A percentile compares a stretch with the other conserved stretches of the same genome.
These are phyloP conservation scores for Pulchroboletus neoregius DNA, from an alignment of 1,284 basidiomycete species.

Conservation along the genomic window DNA sequence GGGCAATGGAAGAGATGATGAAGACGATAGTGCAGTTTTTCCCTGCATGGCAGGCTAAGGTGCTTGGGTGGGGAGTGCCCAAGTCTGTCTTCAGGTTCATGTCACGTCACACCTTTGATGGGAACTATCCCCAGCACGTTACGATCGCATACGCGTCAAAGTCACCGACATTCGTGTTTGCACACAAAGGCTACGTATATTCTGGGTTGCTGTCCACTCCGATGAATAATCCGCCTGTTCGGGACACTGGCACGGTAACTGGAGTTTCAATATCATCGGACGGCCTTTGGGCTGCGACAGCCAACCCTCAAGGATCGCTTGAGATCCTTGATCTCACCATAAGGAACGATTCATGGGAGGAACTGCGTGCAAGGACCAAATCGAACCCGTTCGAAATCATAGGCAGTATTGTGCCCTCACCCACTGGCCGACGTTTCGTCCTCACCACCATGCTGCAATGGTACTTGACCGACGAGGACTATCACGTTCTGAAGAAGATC, in stretches of 20 bases:
- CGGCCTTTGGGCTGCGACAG: constrained; percentile 15
- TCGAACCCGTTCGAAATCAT: not conserved
- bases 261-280: constrained; percentile 16
- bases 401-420: not conserved
- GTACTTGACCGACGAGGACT: constrained; percentile 13
- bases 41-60: constrained; percentile 12
- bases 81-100: not conserved
- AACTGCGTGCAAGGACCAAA: not conserved
- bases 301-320: constrained; percentile 7
- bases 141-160: constrained; percentile 3
- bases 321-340: constrained; percentile 15
- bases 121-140: not conserved
- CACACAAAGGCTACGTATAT: not conserved
- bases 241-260: not conserved
- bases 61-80: constrained; percentile 13
- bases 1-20: not conserved
- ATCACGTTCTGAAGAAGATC: constrained; percentile 10
- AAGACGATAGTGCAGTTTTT: not conserved
- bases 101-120: not conserved
- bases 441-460: not conserved
- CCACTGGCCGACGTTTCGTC: constrained; percentile 16
- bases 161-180: constrained; percentile 10
- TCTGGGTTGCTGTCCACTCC: constrained; percentile 1
- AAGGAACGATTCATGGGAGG: constrained; percentile 9
- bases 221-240: not conserved